Conservation (phyloP, 1,284 basidiomycete species). For the Quambalaria eucalypti region DNA sequence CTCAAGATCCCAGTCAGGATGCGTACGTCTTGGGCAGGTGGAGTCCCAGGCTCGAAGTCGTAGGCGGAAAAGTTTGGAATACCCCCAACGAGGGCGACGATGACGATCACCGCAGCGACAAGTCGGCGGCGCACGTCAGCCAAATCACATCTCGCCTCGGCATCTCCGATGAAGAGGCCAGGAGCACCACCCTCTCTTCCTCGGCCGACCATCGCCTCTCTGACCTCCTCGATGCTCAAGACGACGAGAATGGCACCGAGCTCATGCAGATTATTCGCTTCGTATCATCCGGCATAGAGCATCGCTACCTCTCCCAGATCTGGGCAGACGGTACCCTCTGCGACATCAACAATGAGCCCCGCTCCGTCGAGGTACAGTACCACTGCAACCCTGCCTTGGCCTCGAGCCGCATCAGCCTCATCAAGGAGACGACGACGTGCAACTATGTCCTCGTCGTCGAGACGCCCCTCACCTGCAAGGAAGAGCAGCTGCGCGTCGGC, state of each 20-base stretch:
- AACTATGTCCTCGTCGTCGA: constrained; percentile 34
- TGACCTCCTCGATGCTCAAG: background rate
- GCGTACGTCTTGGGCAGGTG: constrained; percentile 12
- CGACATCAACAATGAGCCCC: constrained; percentile 28
- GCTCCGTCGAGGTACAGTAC: constrained; percentile 29
- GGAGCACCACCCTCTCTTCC: background rate
- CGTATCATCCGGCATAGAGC: constrained; percentile 9
- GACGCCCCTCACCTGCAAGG: constrained; percentile 18
- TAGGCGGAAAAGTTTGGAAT: background rate
- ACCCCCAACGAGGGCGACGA: background rate
- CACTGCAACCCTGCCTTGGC: constrained; percentile 22
- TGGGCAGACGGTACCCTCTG: constrained; percentile 39
- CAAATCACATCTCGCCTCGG: background rate
- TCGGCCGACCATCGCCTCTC: background rate
- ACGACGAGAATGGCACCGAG: constrained; percentile 16
- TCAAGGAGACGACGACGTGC: constrained; percentile 42
- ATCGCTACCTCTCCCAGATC: constrained; percentile 27
- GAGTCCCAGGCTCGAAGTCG: background rate
- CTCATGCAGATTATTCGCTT: constrained; percentile 9
- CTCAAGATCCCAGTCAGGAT: constrained; percentile 7
- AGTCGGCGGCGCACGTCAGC: too few species aligned
- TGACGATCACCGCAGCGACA: too few species aligned
- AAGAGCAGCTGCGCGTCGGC: constrained; percentile 18
- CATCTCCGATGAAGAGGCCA: background rate
- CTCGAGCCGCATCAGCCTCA: constrained; percentile 26